phyloP scores from a whole-genome alignment of 1,139 yeast species.

The Sugiyamaella pinicola region DNA sequence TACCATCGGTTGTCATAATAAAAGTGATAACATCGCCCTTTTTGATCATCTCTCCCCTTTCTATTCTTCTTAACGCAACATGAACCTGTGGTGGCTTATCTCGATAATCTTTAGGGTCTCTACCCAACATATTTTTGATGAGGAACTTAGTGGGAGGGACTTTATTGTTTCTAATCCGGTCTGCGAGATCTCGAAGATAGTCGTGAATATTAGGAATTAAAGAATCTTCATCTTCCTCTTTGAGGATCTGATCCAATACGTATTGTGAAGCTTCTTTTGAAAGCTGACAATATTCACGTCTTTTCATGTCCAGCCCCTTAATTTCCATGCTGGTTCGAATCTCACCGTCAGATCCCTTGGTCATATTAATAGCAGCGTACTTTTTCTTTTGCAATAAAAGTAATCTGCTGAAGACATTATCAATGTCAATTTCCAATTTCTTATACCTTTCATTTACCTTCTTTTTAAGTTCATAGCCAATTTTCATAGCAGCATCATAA shows the following conservation, averaged over 20 bases:
- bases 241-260: constrained; percentile 70
- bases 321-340: constrained; percentile 71
- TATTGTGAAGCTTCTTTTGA: constrained; percentile 85
- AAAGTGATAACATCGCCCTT: constrained; percentile 91
- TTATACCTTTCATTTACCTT: constrained; percentile 87
- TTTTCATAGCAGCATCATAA: constrained; percentile 71
- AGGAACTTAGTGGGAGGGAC: constrained; percentile 62
- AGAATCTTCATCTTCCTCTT: constrained; percentile 75
- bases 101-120: constrained; percentile 45
- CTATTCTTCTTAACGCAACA: constrained; percentile 80
- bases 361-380: constrained; percentile 84
- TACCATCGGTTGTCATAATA: constrained; percentile 53
- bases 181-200: constrained; percentile 64
- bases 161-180: constrained; percentile 60
- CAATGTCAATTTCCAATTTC: constrained; percentile 90
- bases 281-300: constrained; percentile 93
- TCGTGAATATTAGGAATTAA: constrained; percentile 74
- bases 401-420: constrained; percentile 84
- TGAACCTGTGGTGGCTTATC: constrained; percentile 88
- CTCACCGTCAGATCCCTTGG: constrained; percentile 49
- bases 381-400: constrained; percentile 95
- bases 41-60: constrained; percentile 78
- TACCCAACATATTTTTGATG: constrained; percentile 46
- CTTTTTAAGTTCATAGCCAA: constrained; percentile 82
- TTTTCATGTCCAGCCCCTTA: constrained; percentile 94